Percentiles rank a stretch among this genome's conserved stretches.
phyloP scores from a whole-genome alignment of 495 filamentous ascomycete genomes.

The Xylaria longipes region DNA sequence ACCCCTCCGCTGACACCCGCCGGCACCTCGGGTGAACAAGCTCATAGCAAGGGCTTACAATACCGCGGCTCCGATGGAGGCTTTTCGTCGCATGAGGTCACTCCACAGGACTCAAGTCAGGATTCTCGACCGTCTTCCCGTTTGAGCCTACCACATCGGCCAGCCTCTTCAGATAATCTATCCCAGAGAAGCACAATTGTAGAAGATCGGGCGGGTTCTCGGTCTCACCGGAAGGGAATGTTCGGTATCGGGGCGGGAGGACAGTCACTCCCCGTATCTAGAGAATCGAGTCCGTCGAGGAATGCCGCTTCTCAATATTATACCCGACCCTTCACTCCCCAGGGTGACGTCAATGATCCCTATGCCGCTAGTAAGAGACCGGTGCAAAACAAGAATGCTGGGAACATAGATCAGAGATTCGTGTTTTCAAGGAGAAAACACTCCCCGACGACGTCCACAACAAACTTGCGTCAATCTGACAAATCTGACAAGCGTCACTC shows the following conservation, averaged over 20 bases:
- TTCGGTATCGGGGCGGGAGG: constrained; percentile 75
- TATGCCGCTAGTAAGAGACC: constrained; percentile 84
- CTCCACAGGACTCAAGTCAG: constrained; percentile 62
- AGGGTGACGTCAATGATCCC: constrained; percentile 84
- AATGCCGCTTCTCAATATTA: constrained; percentile 62
- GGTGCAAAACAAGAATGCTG: constrained; percentile 70
- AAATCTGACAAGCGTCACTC: constrained; percentile 57
- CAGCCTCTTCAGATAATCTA: constrained; percentile 48
- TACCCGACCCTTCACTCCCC: constrained; percentile 75
- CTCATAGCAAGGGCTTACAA: constrained; percentile 36
- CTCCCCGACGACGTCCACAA: constrained; percentile 52
- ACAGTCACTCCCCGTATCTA: constrained; percentile 71
- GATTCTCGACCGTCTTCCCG: constrained; percentile 46
- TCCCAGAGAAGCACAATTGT: constrained; percentile 37
- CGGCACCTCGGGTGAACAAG: constrained; percentile 59
- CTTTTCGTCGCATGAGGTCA: constrained; percentile 60
- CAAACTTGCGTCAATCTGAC: constrained; percentile 45
- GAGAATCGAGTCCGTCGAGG: constrained; percentile 68
- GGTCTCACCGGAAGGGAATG: constrained; percentile 65
- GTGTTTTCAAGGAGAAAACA: constrained; percentile 69
- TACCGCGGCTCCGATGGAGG: constrained; percentile 36
- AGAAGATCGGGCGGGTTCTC: constrained; percentile 37
- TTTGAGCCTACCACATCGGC: constrained; percentile 45
- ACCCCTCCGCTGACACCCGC: constrained; percentile 91
- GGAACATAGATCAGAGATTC: constrained; percentile 80